phyloP scores from a whole-genome alignment of 768 basidiomycete species.

The Cyathus striatus region DNA sequence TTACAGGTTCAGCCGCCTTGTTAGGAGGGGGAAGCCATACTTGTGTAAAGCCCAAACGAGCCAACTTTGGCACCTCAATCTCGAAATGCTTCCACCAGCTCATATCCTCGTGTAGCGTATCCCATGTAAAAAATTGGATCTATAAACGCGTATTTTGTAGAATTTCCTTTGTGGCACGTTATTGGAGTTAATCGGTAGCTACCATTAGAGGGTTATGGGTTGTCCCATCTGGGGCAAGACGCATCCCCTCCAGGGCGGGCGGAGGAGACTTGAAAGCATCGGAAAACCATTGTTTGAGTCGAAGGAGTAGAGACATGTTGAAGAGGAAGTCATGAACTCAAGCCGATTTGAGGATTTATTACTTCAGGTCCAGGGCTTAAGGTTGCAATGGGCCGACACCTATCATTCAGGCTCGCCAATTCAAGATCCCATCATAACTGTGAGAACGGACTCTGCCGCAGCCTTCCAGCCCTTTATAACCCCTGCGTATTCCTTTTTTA shows the following conservation, averaged over 20 bases:
- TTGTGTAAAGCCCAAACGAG: conserved; percentile 70
- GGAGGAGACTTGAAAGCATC: conserved; percentile 9
- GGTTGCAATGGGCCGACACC: too few species aligned
- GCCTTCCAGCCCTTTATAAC: not conserved
- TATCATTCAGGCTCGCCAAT: too few species aligned
- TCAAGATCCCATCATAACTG: too few species aligned
- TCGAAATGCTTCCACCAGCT: conserved; percentile 85
- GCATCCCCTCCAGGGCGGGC: conserved; percentile 56
- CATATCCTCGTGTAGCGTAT: conserved; percentile 45
- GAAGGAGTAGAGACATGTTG: conserved; percentile 19
- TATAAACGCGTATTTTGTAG: conserved; percentile 12
- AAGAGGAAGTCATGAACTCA: not conserved
- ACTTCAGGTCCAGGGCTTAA: too few species aligned
- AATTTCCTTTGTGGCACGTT: not conserved
- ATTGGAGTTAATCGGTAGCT: conserved; percentile 10
- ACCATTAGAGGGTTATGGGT: conserved; percentile 67
- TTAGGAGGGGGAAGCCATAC: conserved; percentile 83
- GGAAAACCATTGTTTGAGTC: conserved; percentile 23
- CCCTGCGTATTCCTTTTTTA: conserved; percentile 5
- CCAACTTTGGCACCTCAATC: conserved; percentile 55
- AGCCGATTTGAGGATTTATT: too few species aligned
- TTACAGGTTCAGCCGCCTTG: conserved; percentile 64
- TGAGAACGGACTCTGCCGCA: not conserved
- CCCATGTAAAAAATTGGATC: conserved; percentile 90
- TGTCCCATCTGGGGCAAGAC: conserved; percentile 44